Percentiles rank a stretch among this genome's conserved stretches.
phyloP scores from a whole-genome alignment of 2,329 filamentous ascomycete genomes.

The Fusarium sp. region DNA sequence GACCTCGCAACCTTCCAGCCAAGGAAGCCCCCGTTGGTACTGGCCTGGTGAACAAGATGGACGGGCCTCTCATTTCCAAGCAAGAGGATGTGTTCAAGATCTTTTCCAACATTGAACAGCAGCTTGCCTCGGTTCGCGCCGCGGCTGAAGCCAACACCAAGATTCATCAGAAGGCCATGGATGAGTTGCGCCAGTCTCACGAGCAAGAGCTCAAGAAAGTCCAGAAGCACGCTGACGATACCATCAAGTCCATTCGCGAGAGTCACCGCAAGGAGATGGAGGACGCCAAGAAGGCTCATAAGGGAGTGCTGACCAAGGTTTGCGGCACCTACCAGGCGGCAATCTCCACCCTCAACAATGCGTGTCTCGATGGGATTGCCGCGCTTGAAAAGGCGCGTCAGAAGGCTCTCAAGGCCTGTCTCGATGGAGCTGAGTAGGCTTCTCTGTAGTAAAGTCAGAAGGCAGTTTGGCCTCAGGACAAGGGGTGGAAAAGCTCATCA shows the following conservation, averaged over 20 bases:
- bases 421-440: not conserved
- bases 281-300: not conserved
- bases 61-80: not conserved
- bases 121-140: not conserved
- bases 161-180: not conserved
- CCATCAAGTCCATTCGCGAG: not conserved
- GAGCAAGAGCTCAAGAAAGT: not conserved
- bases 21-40: not conserved
- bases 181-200: not conserved
- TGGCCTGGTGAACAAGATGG: not conserved
- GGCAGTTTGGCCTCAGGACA: not conserved
- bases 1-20: not conserved
- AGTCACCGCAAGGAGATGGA: not conserved
- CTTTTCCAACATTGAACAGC: not conserved
- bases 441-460: too few relatives aligned
- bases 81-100: not conserved
- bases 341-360: slow-evolving; percentile 2
- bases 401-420: not conserved
- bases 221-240: not conserved
- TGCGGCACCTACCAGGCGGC: not conserved
- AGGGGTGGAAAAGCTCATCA: not conserved
- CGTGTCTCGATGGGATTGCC: not conserved
- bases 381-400: not conserved
- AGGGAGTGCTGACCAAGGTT: not conserved
- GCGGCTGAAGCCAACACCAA: not conserved